Evolutionary conservation across 148 eudicot species (phyloP), one percentile per base, ranked within the genome.

Genomic region (Rhododendron mucronatum): DNA sequence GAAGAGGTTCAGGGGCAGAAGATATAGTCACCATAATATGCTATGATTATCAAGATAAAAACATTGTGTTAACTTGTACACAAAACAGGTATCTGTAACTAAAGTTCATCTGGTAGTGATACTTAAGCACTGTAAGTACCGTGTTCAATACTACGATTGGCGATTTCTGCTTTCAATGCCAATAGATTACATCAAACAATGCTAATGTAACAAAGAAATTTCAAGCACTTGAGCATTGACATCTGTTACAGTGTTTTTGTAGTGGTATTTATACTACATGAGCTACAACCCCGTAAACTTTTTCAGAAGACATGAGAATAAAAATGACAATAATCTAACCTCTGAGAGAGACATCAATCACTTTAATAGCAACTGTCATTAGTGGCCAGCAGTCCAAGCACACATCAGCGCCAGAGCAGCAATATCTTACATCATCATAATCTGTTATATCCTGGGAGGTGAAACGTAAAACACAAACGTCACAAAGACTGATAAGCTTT

Each of bases 291-390:
- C 12, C 45, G 35, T 35, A 84, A 28, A 83, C n/a, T 23, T 74
- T 57, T 39, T 47, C 39, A 45, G 30, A 57, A 18, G 6, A 44
- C 73, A 73, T 81, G 41, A 57, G 35, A 51, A 41, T 41, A 45
- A 20, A 15, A 53, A 81, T 74, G 73, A 39, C 28, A 80, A 78
- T 45, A 82, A 81, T 75, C 74, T 51, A 90, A 96, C 99, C 98
- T 96, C 99, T 92, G 37, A 96, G 96, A 76, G 99, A 91, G 86
- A 91, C 91, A 87, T 96, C 98, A 45, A 96, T 87, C 57, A 96
- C 93, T 91, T 96, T 96, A 85, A 96, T 93, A 79, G 98, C 98
- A 88, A 92, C 94, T 59, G 98, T 96, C 99, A 96, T 94, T 85
- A 96, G 86, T 35, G 98, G 98, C 99, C 99, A 95, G 89, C 99